A percentile compares a stretch with the other conserved stretches of the same genome.
Evolutionary conservation across 2,329 filamentous ascomycete species (phyloP).

Genomic region (Aspergillus fumigatiaffinis): DNA sequence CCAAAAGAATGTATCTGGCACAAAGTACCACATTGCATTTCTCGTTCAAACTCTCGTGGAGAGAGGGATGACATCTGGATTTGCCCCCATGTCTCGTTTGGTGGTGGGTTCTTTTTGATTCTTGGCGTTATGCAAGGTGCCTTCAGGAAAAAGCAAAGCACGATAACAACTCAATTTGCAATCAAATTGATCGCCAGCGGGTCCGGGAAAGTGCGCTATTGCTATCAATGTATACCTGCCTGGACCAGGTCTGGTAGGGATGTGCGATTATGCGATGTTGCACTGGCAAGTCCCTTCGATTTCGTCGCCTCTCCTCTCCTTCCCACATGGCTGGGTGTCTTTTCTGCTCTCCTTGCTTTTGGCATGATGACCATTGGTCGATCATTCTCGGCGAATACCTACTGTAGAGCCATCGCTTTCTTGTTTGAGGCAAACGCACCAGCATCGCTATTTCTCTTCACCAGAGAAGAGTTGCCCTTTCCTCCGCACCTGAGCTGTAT

Average conservation of each 20-base stretch:
- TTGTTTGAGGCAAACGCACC: not conserved
- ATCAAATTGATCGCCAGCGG: not conserved
- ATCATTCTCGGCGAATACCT: not conserved
- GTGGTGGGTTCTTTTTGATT: not conserved
- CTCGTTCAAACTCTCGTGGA: not conserved
- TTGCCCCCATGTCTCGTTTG: not conserved
- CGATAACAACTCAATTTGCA: not conserved
- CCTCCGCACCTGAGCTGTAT: not conserved
- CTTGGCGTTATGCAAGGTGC: conserved; percentile 4
- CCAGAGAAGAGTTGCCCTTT: not conserved
- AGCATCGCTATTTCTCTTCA: not conserved
- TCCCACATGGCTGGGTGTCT: conserved; percentile 24
- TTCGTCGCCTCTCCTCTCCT: not conserved
- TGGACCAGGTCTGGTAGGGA: not conserved
- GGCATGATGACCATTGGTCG: not conserved
- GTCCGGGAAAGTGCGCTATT: not conserved
- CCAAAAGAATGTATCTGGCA: not conserved
- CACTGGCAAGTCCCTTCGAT: not conserved
- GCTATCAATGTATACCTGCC: not conserved
- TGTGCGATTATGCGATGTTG: not conserved
- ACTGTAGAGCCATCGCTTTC: not conserved
- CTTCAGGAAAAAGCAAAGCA: conserved; percentile 1
- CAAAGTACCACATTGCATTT: not conserved
- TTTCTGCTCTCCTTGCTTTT: conserved; percentile 3
- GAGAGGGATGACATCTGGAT: not conserved